These are phyloP conservation scores for Hemileccinum rubropunctum DNA, from an alignment of 768 basidiomycete genomes.

Conservation along the genomic window DNA sequence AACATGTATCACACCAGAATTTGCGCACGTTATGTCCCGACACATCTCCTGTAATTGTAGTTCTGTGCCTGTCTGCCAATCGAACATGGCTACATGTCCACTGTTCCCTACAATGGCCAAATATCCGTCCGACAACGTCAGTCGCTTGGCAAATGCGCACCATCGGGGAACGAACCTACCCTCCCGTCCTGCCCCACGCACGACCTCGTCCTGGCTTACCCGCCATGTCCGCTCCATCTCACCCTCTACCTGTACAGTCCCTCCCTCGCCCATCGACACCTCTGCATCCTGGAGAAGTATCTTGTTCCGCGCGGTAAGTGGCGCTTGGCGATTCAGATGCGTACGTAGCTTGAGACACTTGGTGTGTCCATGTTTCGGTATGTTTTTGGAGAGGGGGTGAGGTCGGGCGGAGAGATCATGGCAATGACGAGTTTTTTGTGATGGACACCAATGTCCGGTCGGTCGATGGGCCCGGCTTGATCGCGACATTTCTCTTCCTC, in stretches of 20 bases:
- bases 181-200: slow-evolving; percentile 62
- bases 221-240: slow-evolving; percentile 90
- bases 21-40: slow-evolving; percentile 82
- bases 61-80: slow-evolving; percentile 90
- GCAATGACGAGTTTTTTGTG: slow-evolving; percentile 56
- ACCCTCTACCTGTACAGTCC: slow-evolving; percentile 71
- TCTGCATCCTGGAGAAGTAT: slow-evolving; percentile 69
- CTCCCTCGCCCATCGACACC: slow-evolving; percentile 63
- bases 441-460: slow-evolving; percentile 55
- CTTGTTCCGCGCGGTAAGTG: slow-evolving; percentile 58
- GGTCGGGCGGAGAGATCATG: slow-evolving; percentile 64
- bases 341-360: slow-evolving; percentile 74
- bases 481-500: too few species aligned
- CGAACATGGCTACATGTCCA: slow-evolving; percentile 91
- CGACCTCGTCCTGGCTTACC: slow-evolving; percentile 77
- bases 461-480: slow-evolving; percentile 25
- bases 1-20: too few species aligned
- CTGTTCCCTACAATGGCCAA: slow-evolving; percentile 67
- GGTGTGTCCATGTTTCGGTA: slow-evolving; percentile 48
- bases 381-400: slow-evolving; percentile 45
- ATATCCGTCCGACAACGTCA: too few species aligned
- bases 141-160: too few species aligned
- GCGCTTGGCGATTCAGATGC: slow-evolving; percentile 59
- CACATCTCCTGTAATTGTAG: slow-evolving; percentile 88
- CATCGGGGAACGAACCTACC: too few species aligned